A percentile compares a stretch with the other conserved stretches of the same genome.
Evolutionary conservation across 805 yeast species (phyloP).

Genomic region (Pichia nakasei): DNA sequence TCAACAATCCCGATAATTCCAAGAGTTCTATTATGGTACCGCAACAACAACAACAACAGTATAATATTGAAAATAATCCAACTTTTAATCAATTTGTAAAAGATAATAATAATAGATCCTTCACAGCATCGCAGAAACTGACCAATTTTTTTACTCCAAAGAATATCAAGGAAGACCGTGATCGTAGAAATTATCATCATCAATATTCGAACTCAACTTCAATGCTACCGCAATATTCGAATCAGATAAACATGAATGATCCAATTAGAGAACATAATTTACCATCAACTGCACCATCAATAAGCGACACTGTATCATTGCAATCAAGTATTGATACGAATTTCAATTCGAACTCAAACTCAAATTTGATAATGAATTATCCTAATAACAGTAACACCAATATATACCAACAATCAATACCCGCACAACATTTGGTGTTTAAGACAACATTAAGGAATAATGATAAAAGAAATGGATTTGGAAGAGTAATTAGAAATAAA

Average conservation of each 20-base stretch:
- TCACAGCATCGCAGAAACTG: constrained; percentile 2
- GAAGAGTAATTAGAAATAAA: constrained; percentile 25
- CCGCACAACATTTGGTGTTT: constrained; percentile 29
- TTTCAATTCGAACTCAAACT: neutral
- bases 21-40: no score
- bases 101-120: neutral
- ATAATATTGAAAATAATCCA: neutral
- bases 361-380: neutral
- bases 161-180: neutral
- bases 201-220: constrained; percentile 1
- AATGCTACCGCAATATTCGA: neutral
- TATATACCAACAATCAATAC: neutral
- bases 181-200: neutral
- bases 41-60: no score
- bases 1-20: no score
- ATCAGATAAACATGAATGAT: constrained; percentile 1
- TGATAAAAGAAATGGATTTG: constrained; percentile 15
- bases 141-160: constrained; percentile 2
- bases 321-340: neutral
- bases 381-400: neutral
- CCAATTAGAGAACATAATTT: neutral
- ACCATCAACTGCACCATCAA: neutral
- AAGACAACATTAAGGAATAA: constrained; percentile 40
- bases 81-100: no score
- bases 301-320: no score